These are phyloP conservation scores for Chlamydomonas asymmetrica DNA, from an alignment of 139 green algal species.

Conservation along the genomic window DNA sequence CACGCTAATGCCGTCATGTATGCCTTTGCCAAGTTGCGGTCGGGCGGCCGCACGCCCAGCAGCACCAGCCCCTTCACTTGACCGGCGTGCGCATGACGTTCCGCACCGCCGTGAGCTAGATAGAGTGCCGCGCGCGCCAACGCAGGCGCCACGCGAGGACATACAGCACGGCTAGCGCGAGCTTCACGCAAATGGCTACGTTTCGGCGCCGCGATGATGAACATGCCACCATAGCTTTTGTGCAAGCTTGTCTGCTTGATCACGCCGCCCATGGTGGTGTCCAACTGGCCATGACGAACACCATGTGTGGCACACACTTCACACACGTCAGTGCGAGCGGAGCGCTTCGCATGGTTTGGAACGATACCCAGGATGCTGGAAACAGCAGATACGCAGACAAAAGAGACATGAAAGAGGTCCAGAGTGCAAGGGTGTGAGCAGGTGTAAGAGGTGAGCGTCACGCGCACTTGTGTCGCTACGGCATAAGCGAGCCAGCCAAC, in stretches of 20 bases:
- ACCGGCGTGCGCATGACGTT: neutral
- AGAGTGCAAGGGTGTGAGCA: no score
- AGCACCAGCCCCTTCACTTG: conserved; percentile 19
- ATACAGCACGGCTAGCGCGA: conserved; percentile 4
- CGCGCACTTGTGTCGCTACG: no score
- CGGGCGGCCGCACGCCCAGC: conserved; percentile 7
- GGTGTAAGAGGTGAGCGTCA: no score
- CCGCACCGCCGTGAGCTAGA: neutral
- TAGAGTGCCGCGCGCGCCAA: no score
- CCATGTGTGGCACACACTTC: no score
- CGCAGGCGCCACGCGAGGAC: conserved; percentile 6
- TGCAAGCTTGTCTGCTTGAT: conserved; percentile 5
- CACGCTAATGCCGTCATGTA: conserved; percentile 19
- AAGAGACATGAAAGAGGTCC: no score
- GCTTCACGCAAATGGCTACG: neutral
- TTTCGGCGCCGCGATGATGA: conserved; percentile 3
- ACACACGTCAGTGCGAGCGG: no score
- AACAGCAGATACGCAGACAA: no score
- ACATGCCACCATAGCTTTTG: conserved; percentile 7
- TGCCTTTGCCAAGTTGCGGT: neutral
- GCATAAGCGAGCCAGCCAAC: no score
- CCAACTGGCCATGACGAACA: no score
- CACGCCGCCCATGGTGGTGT: conserved; percentile 14
- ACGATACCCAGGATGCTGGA: no score
- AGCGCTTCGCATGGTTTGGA: no score